These are phyloP conservation scores for Polyplosphaeria fusca DNA, from an alignment of 495 filamentous ascomycete species.

Conservation along the genomic window DNA sequence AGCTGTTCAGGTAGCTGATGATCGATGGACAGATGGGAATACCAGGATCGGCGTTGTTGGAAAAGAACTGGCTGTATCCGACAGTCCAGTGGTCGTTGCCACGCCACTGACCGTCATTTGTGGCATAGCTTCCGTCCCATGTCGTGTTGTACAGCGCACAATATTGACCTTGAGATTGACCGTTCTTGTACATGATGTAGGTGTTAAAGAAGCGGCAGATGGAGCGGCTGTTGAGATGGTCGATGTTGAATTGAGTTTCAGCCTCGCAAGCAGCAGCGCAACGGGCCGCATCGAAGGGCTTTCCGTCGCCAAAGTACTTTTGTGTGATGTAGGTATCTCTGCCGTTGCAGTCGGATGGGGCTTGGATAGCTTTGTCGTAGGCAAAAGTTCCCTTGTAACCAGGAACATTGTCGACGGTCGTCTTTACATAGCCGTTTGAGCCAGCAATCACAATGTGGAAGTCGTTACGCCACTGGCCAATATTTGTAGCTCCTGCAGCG, in stretches of 20 bases:
- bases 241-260: neutral
- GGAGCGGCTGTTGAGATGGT: neutral
- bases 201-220: slow-evolving; percentile 1
- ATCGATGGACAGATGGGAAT: no score
- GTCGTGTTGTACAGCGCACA: neutral
- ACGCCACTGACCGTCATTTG: neutral
- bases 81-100: neutral
- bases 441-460: slow-evolving; percentile 26
- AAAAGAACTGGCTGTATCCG: no score
- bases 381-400: neutral
- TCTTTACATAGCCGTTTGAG: slow-evolving; percentile 6
- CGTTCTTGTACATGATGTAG: neutral
- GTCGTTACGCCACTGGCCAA: slow-evolving; percentile 19
- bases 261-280: neutral
- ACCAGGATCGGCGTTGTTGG: no score
- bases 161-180: neutral
- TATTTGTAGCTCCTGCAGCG: slow-evolving; percentile 3
- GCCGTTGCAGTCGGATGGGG: neutral
- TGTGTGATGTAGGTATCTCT: neutral
- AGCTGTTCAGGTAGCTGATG: no score
- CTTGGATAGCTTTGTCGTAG: neutral
- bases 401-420: neutral
- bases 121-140: neutral
- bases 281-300: neutral
- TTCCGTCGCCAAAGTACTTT: neutral